Conservation (phyloP, 208 protist genomes). For the Porcisia hertigi region DNA sequence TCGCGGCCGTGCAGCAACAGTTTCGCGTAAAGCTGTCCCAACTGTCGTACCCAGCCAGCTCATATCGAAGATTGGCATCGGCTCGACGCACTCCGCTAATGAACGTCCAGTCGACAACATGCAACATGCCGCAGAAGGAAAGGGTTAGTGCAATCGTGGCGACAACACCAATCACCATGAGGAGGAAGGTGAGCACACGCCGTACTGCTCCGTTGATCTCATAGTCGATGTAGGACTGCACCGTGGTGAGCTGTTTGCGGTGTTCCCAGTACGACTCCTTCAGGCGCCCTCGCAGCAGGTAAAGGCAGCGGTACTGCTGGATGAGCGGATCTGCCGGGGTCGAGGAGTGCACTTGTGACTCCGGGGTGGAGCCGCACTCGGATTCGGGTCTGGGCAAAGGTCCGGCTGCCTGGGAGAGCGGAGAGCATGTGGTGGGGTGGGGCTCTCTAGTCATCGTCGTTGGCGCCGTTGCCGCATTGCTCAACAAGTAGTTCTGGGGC, state of each 20-base stretch:
- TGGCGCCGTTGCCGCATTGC: background rate
- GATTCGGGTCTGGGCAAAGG: background rate
- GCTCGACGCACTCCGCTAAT: constrained; percentile 33
- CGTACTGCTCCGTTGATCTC: constrained; percentile 46
- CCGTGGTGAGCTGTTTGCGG: constrained; percentile 29
- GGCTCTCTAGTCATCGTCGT: too few species aligned
- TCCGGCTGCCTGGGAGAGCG: background rate
- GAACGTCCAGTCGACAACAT: constrained; percentile 40
- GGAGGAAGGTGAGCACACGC: constrained; percentile 47
- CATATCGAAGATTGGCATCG: constrained; percentile 13
- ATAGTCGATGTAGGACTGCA: constrained; percentile 63
- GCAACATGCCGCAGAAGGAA: constrained; percentile 50
- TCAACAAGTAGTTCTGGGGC: background rate
- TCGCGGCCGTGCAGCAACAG: constrained; percentile 64
- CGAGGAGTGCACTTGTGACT: background rate
- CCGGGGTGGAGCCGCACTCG: background rate
- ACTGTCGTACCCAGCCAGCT: constrained; percentile 55
- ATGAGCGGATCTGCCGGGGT: constrained; percentile 15
- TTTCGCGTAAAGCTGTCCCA: constrained; percentile 59
- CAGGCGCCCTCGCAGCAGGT: constrained; percentile 55
- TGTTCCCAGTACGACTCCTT: constrained; percentile 43
- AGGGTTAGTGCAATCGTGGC: constrained; percentile 47
- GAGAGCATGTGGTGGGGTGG: background rate
- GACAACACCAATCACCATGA: constrained; percentile 52
- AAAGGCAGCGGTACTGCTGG: constrained; percentile 47